A percentile compares a stretch with the other conserved stretches of the same genome.
These are phyloP conservation scores for Xylona heveae DNA, from an alignment of 495 filamentous ascomycete species.

Conservation along the genomic window DNA sequence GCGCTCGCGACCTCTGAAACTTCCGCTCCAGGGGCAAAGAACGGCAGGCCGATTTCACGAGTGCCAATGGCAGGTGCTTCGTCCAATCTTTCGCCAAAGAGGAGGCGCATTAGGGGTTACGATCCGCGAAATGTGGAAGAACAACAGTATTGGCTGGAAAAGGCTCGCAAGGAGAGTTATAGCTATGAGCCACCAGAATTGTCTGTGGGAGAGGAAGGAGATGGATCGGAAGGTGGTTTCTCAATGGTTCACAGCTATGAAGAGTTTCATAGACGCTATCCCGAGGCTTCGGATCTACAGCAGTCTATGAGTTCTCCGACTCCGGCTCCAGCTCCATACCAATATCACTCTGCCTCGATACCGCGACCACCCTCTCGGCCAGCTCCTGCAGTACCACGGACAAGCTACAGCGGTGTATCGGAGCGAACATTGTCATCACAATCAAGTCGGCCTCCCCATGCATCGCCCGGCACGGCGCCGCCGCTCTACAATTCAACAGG, in stretches of 20 bases:
- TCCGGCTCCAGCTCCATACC: constrained; percentile 12
- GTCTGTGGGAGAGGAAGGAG: constrained; percentile 19
- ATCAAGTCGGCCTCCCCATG: constrained; percentile 22
- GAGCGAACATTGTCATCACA: constrained; percentile 37
- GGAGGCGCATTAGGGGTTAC: constrained; percentile 32
- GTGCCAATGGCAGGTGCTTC: constrained; percentile 30
- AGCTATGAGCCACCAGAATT: constrained; percentile 20
- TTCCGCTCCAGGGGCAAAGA: constrained; percentile 18
- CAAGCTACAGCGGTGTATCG: constrained; percentile 75
- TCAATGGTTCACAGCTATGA: constrained; percentile 37
- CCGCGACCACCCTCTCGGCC: constrained; percentile 38
- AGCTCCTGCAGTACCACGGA: constrained; percentile 64
- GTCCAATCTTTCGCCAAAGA: constrained; percentile 30
- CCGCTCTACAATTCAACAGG: no score
- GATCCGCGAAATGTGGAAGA: constrained; percentile 39
- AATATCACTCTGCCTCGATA: constrained; percentile 13
- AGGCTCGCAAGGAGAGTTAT: constrained; percentile 27
- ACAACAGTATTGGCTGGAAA: constrained; percentile 35
- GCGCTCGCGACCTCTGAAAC: constrained; percentile 27
- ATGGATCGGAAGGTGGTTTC: constrained; percentile 13
- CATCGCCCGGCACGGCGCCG: constrained; percentile 23
- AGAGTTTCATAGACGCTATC: constrained; percentile 68
- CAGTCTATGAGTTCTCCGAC: constrained; percentile 46
- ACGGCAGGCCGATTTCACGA: constrained; percentile 25
- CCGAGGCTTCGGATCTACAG: constrained; percentile 43